Evolutionary conservation across 2,329 filamentous ascomycete genomes (phyloP).

Genomic region (Aspergillus calidoustus): DNA sequence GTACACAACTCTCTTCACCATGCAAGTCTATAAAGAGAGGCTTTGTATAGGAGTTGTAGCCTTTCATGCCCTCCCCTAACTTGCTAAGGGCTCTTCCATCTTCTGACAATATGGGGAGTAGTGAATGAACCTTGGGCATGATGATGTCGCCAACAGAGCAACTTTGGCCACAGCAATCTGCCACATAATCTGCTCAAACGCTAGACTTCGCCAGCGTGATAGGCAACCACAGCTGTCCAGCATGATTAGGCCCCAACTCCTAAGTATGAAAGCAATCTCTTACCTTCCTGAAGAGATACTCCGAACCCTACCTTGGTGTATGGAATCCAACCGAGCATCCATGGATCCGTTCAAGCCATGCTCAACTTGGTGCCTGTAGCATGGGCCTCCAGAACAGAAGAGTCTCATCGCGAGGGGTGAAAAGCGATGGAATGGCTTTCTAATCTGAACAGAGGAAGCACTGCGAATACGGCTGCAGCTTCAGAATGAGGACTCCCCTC

Average conservation of each 20-base stretch:
- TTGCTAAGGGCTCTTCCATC: not conserved
- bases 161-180: not conserved
- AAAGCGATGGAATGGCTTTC: too few species aligned
- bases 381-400: too few species aligned
- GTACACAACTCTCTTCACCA: not conserved
- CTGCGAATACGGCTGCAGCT: too few species aligned
- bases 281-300: not conserved
- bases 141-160: conserved; percentile 2
- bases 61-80: not conserved
- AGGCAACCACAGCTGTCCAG: not conserved
- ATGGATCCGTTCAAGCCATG: too few species aligned
- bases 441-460: too few species aligned
- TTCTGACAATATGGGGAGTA: conserved; percentile 3
- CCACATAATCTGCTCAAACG: not conserved
- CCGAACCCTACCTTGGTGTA: too few species aligned
- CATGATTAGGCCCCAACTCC: not conserved
- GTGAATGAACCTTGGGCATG: not conserved
- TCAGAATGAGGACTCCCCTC: too few species aligned
- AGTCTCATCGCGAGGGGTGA: too few species aligned
- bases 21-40: not conserved
- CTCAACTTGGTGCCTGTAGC: too few species aligned
- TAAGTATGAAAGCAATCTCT: not conserved
- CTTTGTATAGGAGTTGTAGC: not conserved
- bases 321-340: too few species aligned
- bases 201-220: not conserved